Evolutionary conservation across 225 moss, liverwort and hornwort genomes (phyloP), one percentile per base, ranked within the genome.

Genomic region (Straminergon stramineum): DNA sequence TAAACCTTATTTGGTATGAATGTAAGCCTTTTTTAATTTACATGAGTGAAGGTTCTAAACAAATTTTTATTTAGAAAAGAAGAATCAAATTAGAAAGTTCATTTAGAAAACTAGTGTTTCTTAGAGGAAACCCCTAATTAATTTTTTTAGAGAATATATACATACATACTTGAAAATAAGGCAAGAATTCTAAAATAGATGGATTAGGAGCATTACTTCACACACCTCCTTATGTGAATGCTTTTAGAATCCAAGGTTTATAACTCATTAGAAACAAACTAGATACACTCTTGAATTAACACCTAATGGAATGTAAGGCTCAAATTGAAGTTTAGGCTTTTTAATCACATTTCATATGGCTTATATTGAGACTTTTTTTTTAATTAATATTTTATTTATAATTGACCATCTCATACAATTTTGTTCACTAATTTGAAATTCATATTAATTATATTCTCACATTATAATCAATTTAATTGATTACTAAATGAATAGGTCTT

Each of bases 151-250:
- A 45, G 17, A 18, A 48, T 19, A 11, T 18, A 75, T 6, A 4
- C 4, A 17, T 2, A 30, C 17, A 1, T 45, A n/a, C n/a, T n/a
- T n/a, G 0, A 0, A 74, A 74, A 45, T 28, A 10, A 27, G 3
- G 30, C 11, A 75, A 48, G 6, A 18, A 75, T 11, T 30, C 0
- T 6, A 48, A 48, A 48, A 48, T 48, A 75, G 17, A 74, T 74
- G 18, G 74, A 48, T 48, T 17, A 28, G 17, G 11, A 75, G 28
- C 17, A 48, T 48, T 75, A 45, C 6, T 28, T 2, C 17, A 26
- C 16, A 45, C 2, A 5, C 11, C 11, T 65, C 22, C 17, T 57
- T 18, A 5, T 45, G 30, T 23, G n/a, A 75, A 60, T 60, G 17
- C 51, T 65, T 64, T 34, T 10, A 12, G 51, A 37, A 52, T 83